A percentile compares a stretch with the other conserved stretches of the same genome.
Evolutionary conservation across 768 basidiomycete species (phyloP).

Genomic region (Auricularia cornea): DNA sequence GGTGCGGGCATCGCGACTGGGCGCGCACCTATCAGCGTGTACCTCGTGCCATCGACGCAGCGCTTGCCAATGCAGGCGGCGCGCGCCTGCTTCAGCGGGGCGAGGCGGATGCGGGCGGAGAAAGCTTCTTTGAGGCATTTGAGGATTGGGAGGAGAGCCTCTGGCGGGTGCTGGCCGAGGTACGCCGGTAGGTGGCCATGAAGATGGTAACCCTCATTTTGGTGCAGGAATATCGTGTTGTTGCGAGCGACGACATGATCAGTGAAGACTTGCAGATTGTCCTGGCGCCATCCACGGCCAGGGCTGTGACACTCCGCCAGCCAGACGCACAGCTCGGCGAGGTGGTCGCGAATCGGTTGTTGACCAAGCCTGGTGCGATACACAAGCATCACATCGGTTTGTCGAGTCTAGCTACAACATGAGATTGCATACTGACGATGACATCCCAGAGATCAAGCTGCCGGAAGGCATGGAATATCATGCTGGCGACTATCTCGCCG

Average conservation of each 20-base stretch:
- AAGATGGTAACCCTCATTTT: no score
- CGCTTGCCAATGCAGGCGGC: slow-evolving; percentile 27
- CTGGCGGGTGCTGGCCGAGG: slow-evolving; percentile 30
- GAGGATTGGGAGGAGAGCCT: slow-evolving; percentile 34
- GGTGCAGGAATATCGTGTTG: no score
- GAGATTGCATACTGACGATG: neutral
- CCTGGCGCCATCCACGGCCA: slow-evolving; percentile 14
- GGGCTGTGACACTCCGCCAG: slow-evolving; percentile 30
- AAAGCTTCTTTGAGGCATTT: slow-evolving; percentile 36
- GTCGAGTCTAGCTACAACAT: neutral
- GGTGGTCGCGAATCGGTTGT: slow-evolving; percentile 31
- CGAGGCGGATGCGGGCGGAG: slow-evolving; percentile 34
- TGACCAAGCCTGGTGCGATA: slow-evolving; percentile 30
- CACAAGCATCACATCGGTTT: slow-evolving; percentile 37
- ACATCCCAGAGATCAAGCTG: slow-evolving; percentile 29
- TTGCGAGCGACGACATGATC: no score
- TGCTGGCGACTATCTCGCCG: slow-evolving; percentile 41
- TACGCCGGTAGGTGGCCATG: no score
- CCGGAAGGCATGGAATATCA: slow-evolving; percentile 31
- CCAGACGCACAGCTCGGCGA: slow-evolving; percentile 29
- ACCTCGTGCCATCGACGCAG: slow-evolving; percentile 32
- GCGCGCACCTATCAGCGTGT: slow-evolving; percentile 38
- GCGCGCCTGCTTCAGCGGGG: slow-evolving; percentile 30
- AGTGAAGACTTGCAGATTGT: no score
- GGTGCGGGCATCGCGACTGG: slow-evolving; percentile 45